Conservation (phyloP, 2,329 filamentous ascomycete genomes). For the Fusarium liriodendri region DNA sequence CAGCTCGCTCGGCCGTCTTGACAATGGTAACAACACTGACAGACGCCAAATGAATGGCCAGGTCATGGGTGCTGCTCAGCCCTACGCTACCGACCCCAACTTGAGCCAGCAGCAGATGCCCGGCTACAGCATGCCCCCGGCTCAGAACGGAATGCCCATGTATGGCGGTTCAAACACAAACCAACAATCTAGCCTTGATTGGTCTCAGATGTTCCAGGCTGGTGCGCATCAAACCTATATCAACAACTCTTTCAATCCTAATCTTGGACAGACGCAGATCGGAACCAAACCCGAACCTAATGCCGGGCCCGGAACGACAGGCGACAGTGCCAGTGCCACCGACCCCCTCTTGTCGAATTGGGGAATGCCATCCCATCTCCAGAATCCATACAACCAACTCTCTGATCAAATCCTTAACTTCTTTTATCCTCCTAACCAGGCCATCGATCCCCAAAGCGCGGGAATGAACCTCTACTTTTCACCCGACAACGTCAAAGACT, state of each 20-base stretch:
- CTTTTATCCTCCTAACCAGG: slow-evolving; percentile 61
- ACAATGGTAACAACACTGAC: slow-evolving; percentile 67
- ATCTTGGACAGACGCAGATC: slow-evolving; percentile 76
- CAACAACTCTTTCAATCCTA: slow-evolving; percentile 71
- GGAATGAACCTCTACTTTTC: slow-evolving; percentile 72
- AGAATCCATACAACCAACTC: slow-evolving; percentile 64
- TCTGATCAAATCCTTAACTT: slow-evolving; percentile 68
- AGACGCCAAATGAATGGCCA: slow-evolving; percentile 65
- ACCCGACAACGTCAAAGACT: slow-evolving; percentile 75
- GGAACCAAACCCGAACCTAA: slow-evolving; percentile 75
- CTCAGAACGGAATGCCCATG: slow-evolving; percentile 73
- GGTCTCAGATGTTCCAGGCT: slow-evolving; percentile 82
- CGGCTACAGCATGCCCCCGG: slow-evolving; percentile 72
- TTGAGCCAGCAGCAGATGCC: slow-evolving; percentile 75
- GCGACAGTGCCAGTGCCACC: slow-evolving; percentile 58
- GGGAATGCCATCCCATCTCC: slow-evolving; percentile 59
- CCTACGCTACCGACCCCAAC: slow-evolving; percentile 67
- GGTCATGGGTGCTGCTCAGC: slow-evolving; percentile 64
- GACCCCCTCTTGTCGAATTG: slow-evolving; percentile 60
- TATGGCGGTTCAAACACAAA: slow-evolving; percentile 70
- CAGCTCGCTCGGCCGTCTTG: slow-evolving; percentile 69
- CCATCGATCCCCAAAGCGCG: slow-evolving; percentile 64
- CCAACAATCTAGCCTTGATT: slow-evolving; percentile 75
- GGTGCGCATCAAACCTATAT: slow-evolving; percentile 75
- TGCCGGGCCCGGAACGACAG: slow-evolving; percentile 61